A percentile compares a stretch with the other conserved stretches of the same genome.
These are phyloP conservation scores for Amoeboaphelidium protococcarum DNA, from an alignment of 371 early-diverging fungal species.

Conservation along the genomic window DNA sequence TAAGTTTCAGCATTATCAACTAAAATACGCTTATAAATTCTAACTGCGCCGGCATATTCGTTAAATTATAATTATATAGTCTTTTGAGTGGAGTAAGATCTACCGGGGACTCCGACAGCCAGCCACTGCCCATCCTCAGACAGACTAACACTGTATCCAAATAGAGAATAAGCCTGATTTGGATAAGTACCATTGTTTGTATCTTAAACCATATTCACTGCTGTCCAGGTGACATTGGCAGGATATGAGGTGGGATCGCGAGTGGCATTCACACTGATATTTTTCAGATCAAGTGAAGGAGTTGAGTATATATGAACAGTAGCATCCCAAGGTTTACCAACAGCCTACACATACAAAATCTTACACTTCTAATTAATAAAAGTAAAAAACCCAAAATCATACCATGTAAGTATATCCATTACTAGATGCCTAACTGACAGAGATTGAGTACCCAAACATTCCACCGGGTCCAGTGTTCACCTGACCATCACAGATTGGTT, in stretches of 20 bases:
- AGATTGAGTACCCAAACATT: not conserved
- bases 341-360: no score
- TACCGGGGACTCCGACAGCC: not conserved
- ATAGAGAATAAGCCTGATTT: not conserved
- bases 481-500: no score
- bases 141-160: not conserved
- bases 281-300: not conserved
- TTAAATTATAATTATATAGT: not conserved
- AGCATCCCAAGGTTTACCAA: not conserved
- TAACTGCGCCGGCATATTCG: not conserved
- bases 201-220: not conserved
- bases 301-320: not conserved
- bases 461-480: no score
- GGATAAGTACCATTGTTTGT: not conserved
- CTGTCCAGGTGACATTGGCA: not conserved
- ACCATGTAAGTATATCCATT: no score
- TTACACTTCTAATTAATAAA: no score
- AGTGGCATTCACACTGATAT: not conserved
- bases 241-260: not conserved
- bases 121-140: not conserved
- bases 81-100: not conserved
- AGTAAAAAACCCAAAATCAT: no score
- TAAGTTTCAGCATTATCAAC: not conserved
- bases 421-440: not conserved
- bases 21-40: not conserved